Evolutionary conservation across 306 rosid genomes (phyloP).

Genomic region (Vachellia pachyceras): DNA sequence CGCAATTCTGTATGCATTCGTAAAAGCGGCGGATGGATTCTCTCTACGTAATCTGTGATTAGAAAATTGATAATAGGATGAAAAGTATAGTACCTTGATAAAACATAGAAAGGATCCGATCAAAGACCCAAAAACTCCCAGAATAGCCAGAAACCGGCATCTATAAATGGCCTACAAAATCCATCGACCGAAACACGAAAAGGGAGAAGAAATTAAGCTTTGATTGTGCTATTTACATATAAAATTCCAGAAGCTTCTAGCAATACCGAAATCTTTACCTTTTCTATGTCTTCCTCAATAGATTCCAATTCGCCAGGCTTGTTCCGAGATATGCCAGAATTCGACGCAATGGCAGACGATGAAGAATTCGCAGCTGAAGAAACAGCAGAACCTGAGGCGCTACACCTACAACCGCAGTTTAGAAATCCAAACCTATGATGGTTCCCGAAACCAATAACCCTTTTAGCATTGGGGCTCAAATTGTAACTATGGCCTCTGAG

Average conservation of each 20-base stretch:
- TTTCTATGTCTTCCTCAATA: slow-evolving; percentile 67
- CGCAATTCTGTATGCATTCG: neutral
- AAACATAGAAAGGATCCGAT: slow-evolving; percentile 80
- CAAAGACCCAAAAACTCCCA: slow-evolving; percentile 91
- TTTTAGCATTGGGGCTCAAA: slow-evolving; percentile 31
- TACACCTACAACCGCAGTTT: slow-evolving; percentile 40
- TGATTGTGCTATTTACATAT: neutral
- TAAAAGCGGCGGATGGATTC: neutral
- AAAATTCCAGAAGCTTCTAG: slow-evolving; percentile 3
- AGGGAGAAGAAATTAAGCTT: neutral
- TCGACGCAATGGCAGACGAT: slow-evolving; percentile 41
- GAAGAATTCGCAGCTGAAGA: slow-evolving; percentile 49
- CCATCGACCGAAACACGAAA: slow-evolving; percentile 18
- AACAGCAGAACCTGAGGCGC: slow-evolving; percentile 45
- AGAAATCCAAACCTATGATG: slow-evolving; percentile 35
- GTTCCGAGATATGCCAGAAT: slow-evolving; percentile 27
- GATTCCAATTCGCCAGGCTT: slow-evolving; percentile 36
- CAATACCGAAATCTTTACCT: slow-evolving; percentile 41
- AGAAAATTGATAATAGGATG: neutral
- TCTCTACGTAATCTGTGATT: neutral
- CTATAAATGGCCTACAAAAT: slow-evolving; percentile 67
- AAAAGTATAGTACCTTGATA: slow-evolving; percentile 63
- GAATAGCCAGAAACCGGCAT: slow-evolving; percentile 71
- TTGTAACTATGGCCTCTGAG: slow-evolving; percentile 24
- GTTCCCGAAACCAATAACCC: slow-evolving; percentile 37